Evolutionary conservation across 2,329 filamentous ascomycete species (phyloP).

Genomic region (Botrytis pseudocinerea): DNA sequence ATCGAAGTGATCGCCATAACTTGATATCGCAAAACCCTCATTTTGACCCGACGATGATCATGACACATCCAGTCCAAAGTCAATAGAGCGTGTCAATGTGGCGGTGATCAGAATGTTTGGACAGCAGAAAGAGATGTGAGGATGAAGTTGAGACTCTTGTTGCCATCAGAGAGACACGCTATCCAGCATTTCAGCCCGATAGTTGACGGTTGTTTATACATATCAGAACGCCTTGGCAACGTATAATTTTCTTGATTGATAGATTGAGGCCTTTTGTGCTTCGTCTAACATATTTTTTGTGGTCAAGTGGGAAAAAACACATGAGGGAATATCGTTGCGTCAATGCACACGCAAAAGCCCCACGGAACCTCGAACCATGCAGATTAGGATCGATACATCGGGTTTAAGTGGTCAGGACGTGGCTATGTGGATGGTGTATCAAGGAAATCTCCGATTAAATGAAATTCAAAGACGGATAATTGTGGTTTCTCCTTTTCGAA

Average conservation of each 20-base stretch:
- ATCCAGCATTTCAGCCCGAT: background rate
- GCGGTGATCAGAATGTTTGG: background rate
- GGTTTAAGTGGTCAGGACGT: background rate
- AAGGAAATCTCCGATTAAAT: background rate
- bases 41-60: background rate
- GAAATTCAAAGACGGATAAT: background rate
- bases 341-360: background rate
- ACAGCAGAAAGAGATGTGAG: background rate
- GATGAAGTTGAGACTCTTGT: background rate
- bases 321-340: conserved; percentile 7
- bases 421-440: background rate
- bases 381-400: background rate
- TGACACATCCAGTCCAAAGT: background rate
- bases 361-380: background rate
- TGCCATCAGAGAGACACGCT: background rate
- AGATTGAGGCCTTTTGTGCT: background rate
- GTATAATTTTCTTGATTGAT: background rate
- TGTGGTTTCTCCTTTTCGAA: background rate
- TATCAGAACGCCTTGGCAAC: background rate
- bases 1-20: conserved; percentile 1
- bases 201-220: background rate
- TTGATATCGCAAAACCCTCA: background rate
- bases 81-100: background rate
- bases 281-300: background rate
- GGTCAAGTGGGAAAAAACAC: background rate